Percentiles rank a stretch among this genome's conserved stretches.
phyloP scores from a whole-genome alignment of 768 basidiomycete genomes.

The Cantharellus cinnabarinus region DNA sequence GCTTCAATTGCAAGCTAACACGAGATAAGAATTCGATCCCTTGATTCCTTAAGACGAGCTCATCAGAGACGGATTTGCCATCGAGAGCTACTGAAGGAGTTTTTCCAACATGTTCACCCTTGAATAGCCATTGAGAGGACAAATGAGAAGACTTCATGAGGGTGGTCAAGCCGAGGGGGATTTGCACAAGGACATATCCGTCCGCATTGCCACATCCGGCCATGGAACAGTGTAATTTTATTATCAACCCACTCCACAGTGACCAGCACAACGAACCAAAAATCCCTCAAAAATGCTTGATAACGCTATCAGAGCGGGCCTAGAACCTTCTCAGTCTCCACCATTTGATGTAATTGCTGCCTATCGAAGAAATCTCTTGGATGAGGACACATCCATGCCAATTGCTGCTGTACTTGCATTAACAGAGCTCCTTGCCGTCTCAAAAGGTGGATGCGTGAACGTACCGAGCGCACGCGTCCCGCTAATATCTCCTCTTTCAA shows the following conservation, averaged over 20 bases:
- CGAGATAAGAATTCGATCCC: conserved; percentile 77
- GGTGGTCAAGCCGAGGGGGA: background rate
- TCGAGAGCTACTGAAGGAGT: conserved; percentile 37
- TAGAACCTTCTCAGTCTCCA: background rate
- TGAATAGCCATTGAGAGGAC: conserved; percentile 47
- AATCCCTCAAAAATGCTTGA: background rate
- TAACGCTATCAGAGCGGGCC: background rate
- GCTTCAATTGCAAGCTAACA: conserved; percentile 48
- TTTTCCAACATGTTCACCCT: conserved; percentile 31
- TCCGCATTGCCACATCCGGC: background rate
- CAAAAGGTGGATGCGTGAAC: conserved; percentile 31
- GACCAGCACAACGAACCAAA: background rate
- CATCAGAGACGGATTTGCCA: conserved; percentile 29
- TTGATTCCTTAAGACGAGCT: conserved; percentile 59
- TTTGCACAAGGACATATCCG: background rate
- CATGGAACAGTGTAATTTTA: background rate
- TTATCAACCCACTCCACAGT: background rate
- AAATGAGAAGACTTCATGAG: no score
- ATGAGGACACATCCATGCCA: background rate
- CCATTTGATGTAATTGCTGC: background rate
- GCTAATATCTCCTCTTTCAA: background rate
- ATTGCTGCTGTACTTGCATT: conserved; percentile 46
- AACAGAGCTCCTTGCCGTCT: conserved; percentile 60
- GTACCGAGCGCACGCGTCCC: no score
- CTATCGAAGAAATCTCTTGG: background rate